Conservation (phyloP, 2,329 filamentous ascomycete species). For the Atkinsonella texensis region DNA sequence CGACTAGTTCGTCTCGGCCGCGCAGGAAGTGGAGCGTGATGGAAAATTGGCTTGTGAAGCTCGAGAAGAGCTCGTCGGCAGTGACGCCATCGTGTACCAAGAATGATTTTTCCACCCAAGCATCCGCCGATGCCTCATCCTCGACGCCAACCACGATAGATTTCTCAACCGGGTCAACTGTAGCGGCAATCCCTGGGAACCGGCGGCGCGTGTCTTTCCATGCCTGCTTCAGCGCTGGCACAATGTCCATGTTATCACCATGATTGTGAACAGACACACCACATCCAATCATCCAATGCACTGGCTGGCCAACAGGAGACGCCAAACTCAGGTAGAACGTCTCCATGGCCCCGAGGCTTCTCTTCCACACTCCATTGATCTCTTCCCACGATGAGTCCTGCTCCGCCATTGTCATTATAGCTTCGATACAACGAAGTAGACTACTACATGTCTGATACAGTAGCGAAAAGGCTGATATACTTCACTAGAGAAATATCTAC, state of each 20-base stretch:
- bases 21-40: background rate
- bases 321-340: background rate
- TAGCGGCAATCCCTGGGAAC: background rate
- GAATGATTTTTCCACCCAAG: background rate
- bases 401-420: no score
- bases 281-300: background rate
- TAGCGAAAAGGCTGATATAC: no score
- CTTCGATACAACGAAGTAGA: no score
- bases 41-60: background rate
- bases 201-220: background rate
- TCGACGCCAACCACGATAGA: background rate
- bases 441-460: no score
- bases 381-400: background rate
- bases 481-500: no score
- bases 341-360: background rate
- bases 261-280: background rate
- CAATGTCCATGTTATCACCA: background rate
- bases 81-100: background rate
- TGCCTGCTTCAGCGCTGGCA: background rate
- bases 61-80: background rate
- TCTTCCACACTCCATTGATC: background rate
- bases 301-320: background rate
- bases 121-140: background rate
- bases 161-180: background rate
- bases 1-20: background rate